Conservation (phyloP, 169 alveolate genomes). For the Plasmodium gonderi region DNA sequence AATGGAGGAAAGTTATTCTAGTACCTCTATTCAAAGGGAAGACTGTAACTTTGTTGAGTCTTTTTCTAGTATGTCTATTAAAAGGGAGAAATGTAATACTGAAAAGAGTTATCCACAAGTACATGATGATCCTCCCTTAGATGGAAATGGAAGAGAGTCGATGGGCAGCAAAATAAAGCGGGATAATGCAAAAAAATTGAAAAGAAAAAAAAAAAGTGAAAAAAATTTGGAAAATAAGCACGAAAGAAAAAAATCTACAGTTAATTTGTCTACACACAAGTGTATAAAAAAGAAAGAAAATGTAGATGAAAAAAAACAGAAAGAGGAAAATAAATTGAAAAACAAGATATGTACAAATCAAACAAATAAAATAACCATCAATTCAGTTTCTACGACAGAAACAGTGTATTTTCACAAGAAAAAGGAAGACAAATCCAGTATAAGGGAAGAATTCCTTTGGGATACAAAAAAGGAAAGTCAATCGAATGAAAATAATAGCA, state of each 20-base stretch:
- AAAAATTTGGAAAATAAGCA: background rate
- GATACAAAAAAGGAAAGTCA: background rate
- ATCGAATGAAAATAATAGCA: background rate
- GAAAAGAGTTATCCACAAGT: background rate
- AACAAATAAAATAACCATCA: background rate
- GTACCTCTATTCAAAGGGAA: background rate
- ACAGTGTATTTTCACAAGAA: background rate
- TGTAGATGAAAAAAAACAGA: background rate
- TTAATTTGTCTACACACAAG: background rate
- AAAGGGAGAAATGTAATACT: background rate
- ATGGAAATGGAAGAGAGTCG: background rate
- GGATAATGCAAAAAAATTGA: background rate
- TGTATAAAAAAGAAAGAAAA: background rate
- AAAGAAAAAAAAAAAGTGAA: background rate
- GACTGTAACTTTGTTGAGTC: background rate
- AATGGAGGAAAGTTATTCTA: background rate
- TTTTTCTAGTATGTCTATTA: constrained; percentile 14
- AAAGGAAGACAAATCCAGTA: background rate
- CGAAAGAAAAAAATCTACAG: background rate
- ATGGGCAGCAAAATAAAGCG: background rate
- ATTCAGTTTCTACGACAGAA: no score
- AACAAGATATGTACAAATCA: background rate
- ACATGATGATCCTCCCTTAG: background rate
- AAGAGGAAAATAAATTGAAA: background rate
- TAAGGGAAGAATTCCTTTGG: background rate